phyloP scores from a whole-genome alignment of 208 protist genomes.

The Trypanosoma congolense region DNA sequence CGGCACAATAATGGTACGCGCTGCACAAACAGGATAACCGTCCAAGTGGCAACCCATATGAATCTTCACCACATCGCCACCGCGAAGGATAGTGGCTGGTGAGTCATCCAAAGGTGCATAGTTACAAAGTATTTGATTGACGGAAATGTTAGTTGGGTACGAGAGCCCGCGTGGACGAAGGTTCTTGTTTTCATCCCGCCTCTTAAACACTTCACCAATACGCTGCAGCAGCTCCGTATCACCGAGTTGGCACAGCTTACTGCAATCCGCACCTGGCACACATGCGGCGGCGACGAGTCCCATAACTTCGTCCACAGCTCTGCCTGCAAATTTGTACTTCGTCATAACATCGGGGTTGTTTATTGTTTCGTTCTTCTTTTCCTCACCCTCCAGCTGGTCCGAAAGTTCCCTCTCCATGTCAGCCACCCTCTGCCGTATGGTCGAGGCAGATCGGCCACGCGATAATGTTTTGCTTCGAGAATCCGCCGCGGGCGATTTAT shows the following conservation, averaged over 20 bases:
- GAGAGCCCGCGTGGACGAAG: slow-evolving; percentile 87
- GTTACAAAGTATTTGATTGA: slow-evolving; percentile 97
- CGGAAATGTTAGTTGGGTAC: slow-evolving; percentile 97
- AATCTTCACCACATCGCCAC: slow-evolving; percentile 96
- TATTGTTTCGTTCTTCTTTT: slow-evolving; percentile 74
- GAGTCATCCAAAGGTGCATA: slow-evolving; percentile 87
- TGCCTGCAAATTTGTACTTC: slow-evolving; percentile 93
- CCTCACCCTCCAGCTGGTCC: slow-evolving; percentile 57
- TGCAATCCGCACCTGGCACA: slow-evolving; percentile 72
- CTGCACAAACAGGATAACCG: slow-evolving; percentile 93
- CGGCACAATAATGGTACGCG: slow-evolving; percentile 91
- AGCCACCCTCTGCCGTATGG: slow-evolving; percentile 50
- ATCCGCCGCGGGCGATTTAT: too few species aligned
- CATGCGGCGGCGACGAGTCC: slow-evolving; percentile 56
- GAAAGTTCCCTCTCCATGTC: slow-evolving; percentile 50
- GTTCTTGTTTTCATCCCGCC: slow-evolving; percentile 51
- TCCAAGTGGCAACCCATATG: slow-evolving; percentile 97
- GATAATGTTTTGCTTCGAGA: too few species aligned
- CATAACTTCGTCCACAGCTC: slow-evolving; percentile 91
- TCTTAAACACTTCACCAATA: slow-evolving; percentile 65
- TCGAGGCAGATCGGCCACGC: slow-evolving; percentile 20
- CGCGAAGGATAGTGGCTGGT: slow-evolving; percentile 65
- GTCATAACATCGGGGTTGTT: slow-evolving; percentile 88
- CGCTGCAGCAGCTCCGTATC: slow-evolving; percentile 48
- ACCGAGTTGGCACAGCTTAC: slow-evolving; percentile 60